phyloP scores from a whole-genome alignment of 495 filamentous ascomycete species.

The Aspergillus mulundensis region DNA sequence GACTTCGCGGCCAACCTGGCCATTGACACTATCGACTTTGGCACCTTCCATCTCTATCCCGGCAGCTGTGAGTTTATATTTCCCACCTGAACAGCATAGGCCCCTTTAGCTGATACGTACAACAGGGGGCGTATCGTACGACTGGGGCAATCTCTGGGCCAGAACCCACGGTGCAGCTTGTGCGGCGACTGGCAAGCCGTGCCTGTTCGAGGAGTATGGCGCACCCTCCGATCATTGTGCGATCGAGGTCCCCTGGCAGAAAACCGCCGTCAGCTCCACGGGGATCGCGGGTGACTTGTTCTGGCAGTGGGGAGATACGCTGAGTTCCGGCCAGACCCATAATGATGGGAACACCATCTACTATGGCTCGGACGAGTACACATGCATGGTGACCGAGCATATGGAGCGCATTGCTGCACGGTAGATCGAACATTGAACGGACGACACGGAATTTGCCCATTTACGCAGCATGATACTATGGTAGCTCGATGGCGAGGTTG shows the following conservation, averaged over 20 bases:
- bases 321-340: constrained; percentile 54
- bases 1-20: constrained; percentile 60
- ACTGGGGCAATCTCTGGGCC: constrained; percentile 57
- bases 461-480: too few species aligned
- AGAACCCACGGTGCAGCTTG: constrained; percentile 55
- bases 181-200: constrained; percentile 56
- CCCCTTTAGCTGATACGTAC: constrained; percentile 9
- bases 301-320: constrained; percentile 61
- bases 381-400: constrained; percentile 56
- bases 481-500: too few species aligned
- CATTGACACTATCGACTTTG: constrained; percentile 60
- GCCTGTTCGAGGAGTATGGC: constrained; percentile 69
- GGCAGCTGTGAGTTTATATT: constrained; percentile 37
- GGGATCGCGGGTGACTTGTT: constrained; percentile 55
- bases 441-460: too few species aligned
- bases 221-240: constrained; percentile 37
- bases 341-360: constrained; percentile 62
- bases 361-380: constrained; percentile 51
- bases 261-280: constrained; percentile 46
- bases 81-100: too few species aligned
- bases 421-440: too few species aligned
- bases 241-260: constrained; percentile 57
- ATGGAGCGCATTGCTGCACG: constrained; percentile 23
- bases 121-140: constrained; percentile 37
- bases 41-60: constrained; percentile 65